Base-by-base conservation (phyloP, 805 yeast genomes). In the Priceomyces castillae region DNA sequence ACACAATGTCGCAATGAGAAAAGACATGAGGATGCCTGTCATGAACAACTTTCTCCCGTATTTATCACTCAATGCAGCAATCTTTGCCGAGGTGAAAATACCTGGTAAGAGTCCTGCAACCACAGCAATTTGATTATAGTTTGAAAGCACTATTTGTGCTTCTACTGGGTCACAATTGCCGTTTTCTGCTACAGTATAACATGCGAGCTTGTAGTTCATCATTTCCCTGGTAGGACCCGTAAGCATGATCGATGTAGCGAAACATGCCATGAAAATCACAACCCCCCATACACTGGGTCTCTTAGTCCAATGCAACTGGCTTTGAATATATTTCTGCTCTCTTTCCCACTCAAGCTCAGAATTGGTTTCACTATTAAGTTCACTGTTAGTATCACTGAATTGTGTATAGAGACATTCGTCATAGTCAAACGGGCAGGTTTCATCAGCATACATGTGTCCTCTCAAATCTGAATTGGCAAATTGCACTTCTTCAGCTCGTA, bases 211-310 rank as follows among this genome's bases (percentile, higher is more conserved):
- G 44, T 52, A 50, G n/a, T 56, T 35, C 48, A 60, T 40, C 52
- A 64, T 45, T 48, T 67, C 61, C 74, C 78, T 17, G 60, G 68
- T 40, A 56, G 78, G 39, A 49, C 25, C 40, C 3, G 28, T 82
- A 80, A 2, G 39, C 4, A 42, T 26, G 33, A 41, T 6, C 67
- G 78, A 59, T 26, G 76, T 51, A 11, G 77, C 64, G 39, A 61
- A 59, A 3, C 74, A 19, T 19, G 76, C 65, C 2, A 73, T 26
- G 1, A 72, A 57, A 2, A 65, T 30, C 22, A 78, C 67, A 6
- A 82, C 53, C 56, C 74, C 61, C n/a, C 59, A 49, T 10, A 78
- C 60, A 2, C 81, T 71, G 0, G 89, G 89, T 37, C 80, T 64
- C 14, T 61, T 61, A 42, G 69, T 62, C 82, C 85, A 82, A 16